A percentile compares a stretch with the other conserved stretches of the same genome.
phyloP scores from a whole-genome alignment of 352 stramenopile species.

The Blastocystis sp. region DNA sequence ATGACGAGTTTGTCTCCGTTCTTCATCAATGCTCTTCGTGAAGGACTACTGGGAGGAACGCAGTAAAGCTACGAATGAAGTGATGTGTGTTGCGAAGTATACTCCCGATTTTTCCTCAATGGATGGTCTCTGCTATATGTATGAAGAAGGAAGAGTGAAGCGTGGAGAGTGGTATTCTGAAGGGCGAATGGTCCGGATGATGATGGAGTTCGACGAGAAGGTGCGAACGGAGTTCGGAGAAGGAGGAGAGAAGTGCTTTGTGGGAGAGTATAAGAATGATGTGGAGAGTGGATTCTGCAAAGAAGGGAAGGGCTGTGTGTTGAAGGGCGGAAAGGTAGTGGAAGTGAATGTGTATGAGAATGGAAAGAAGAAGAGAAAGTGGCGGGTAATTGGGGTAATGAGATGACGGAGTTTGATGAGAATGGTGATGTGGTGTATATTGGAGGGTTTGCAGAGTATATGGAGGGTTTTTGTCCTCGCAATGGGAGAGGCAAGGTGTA shows the following conservation, averaged over 20 bases:
- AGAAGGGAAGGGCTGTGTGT: not conserved
- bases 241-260: not conserved
- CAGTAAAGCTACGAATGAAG: not conserved
- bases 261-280: conserved; percentile 13
- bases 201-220: not conserved
- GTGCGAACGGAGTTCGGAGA: not conserved
- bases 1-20: not conserved
- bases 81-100: not conserved
- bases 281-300: not conserved
- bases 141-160: not conserved
- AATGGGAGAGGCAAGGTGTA: conserved; percentile 7
- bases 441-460: not conserved
- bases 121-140: not conserved
- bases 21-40: not conserved
- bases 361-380: not conserved
- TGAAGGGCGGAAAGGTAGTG: not conserved
- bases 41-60: not conserved
- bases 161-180: not conserved
- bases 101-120: not conserved
- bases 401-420: conserved; percentile 10
- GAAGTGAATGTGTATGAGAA: conserved; percentile 6
- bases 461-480: not conserved
- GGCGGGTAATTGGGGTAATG: no score
- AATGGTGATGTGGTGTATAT: not conserved
- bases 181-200: not conserved